phyloP scores from a whole-genome alignment of 2,329 filamentous ascomycete species.

The Scedosporium aurantiacum region DNA sequence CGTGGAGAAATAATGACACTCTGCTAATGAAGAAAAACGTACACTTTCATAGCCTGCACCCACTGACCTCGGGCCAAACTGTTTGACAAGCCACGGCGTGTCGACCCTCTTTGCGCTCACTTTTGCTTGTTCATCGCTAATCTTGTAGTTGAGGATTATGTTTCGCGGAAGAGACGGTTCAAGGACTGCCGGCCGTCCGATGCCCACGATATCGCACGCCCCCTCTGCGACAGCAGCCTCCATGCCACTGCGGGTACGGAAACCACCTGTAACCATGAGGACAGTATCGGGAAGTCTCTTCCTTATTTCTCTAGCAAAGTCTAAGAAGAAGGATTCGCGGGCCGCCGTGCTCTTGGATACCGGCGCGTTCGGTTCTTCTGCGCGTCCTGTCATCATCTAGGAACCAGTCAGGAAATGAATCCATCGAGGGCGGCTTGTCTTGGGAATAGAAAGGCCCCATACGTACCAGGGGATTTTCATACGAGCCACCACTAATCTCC shows the following conservation, averaged over 20 bases:
- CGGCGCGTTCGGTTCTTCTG: not conserved
- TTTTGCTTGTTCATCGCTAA: slow-evolving; percentile 22
- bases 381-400: not conserved
- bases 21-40: slow-evolving; percentile 5
- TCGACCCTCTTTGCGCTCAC: slow-evolving; percentile 17
- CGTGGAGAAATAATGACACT: not conserved
- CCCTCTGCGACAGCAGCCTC: slow-evolving; percentile 25
- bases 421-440: not conserved
- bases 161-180: slow-evolving; percentile 25
- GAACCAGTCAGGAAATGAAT: not conserved
- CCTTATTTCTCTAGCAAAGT: slow-evolving; percentile 47
- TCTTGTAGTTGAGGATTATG: slow-evolving; percentile 22
- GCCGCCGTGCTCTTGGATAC: slow-evolving; percentile 28
- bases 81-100: slow-evolving; percentile 13
- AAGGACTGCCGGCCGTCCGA: slow-evolving; percentile 26
- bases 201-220: slow-evolving; percentile 29
- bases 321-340: slow-evolving; percentile 58
- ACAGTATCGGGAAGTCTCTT: slow-evolving; percentile 29
- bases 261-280: slow-evolving; percentile 52
- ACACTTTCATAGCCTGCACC: slow-evolving; percentile 15
- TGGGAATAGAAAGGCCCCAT: not conserved
- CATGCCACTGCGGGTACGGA: slow-evolving; percentile 37
- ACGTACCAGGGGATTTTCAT: slow-evolving; percentile 38
- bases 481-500: slow-evolving; percentile 55
- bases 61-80: slow-evolving; percentile 10